These are phyloP conservation scores for Elaeis oleifera DNA, from an alignment of 202 grass and related monocot species.

Conservation along the genomic window DNA sequence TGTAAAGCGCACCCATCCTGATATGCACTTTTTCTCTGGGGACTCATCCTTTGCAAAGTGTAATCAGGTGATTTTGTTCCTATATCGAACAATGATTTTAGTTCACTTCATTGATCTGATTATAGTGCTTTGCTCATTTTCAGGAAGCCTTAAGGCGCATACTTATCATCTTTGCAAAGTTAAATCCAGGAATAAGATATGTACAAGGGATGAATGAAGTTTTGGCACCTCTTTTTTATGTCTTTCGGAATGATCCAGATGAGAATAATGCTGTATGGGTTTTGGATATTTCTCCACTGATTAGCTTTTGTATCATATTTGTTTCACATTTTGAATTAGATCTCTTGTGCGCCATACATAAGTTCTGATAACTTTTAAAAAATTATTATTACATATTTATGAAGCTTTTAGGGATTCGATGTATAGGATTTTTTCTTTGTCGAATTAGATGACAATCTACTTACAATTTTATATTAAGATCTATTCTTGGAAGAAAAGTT, in stretches of 20 bases:
- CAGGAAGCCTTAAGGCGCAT: conserved; percentile 67
- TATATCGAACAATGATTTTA: conserved; percentile 20
- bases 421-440: too few relatives aligned
- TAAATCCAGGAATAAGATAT: conserved; percentile 87
- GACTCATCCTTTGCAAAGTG: conserved; percentile 72
- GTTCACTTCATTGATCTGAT: conserved; percentile 26
- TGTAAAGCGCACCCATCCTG: conserved; percentile 85
- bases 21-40: conserved; percentile 84
- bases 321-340: too few relatives aligned
- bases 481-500: too few relatives aligned
- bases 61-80: conserved; percentile 60
- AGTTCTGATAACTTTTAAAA: too few relatives aligned
- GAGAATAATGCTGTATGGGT: conserved; percentile 83
- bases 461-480: too few relatives aligned
- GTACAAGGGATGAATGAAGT: conserved; percentile 98
- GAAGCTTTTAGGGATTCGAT: too few relatives aligned
- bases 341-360: too few relatives aligned
- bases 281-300: conserved; percentile 24
- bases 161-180: conserved; percentile 77
- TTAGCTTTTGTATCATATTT: neutral
- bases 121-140: conserved; percentile 15
- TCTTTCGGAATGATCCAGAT: conserved; percentile 76
- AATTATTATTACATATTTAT: too few relatives aligned
- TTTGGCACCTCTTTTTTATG: conserved; percentile 68
- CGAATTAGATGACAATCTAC: too few relatives aligned